Conservation (phyloP, 192 early-diverging fungal genomes). For the Coemansia sp. region DNA sequence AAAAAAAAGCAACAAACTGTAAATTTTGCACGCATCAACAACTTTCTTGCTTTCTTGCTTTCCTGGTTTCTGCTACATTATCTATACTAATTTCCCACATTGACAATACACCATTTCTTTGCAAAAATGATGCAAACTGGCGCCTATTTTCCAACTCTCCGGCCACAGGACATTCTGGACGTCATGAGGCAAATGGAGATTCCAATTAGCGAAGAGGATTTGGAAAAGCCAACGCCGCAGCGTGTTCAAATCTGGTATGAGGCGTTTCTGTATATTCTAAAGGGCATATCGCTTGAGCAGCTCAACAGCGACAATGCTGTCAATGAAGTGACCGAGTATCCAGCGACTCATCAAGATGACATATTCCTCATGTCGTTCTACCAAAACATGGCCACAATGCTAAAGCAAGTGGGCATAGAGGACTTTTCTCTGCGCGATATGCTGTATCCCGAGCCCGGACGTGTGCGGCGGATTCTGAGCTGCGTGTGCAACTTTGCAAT, state of each 20-base stretch:
- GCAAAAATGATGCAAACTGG: slow-evolving; percentile 28
- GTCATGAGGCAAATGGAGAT: slow-evolving; percentile 78
- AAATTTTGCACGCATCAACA: not conserved
- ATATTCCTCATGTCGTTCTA: slow-evolving; percentile 63
- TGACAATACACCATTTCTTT: not conserved
- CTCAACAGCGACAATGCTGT: slow-evolving; percentile 40
- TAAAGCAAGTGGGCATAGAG: slow-evolving; percentile 66
- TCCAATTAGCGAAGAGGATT: slow-evolving; percentile 66
- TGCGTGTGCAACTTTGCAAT: slow-evolving; percentile 88
- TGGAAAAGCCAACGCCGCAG: slow-evolving; percentile 66
- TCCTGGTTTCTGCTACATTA: not conserved
- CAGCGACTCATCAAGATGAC: slow-evolving; percentile 65
- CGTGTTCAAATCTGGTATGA: slow-evolving; percentile 71
- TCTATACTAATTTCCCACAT: not conserved
- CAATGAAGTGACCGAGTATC: slow-evolving; percentile 40
- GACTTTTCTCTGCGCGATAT: slow-evolving; percentile 80
- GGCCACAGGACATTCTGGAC: slow-evolving; percentile 67
- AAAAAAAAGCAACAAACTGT: not conserved
- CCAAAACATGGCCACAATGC: slow-evolving; percentile 62
- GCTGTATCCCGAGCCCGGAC: slow-evolving; percentile 68
- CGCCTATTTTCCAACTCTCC: slow-evolving; percentile 67
- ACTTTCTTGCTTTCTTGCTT: not conserved
- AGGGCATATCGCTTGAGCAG: slow-evolving; percentile 60
- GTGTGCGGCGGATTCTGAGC: slow-evolving; percentile 70
- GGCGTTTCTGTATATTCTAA: slow-evolving; percentile 65